Percentiles rank a stretch among this genome's conserved stretches.
Conservation (phyloP, 2,329 filamentous ascomycete genomes). For the Tolypocladium tundrense region DNA sequence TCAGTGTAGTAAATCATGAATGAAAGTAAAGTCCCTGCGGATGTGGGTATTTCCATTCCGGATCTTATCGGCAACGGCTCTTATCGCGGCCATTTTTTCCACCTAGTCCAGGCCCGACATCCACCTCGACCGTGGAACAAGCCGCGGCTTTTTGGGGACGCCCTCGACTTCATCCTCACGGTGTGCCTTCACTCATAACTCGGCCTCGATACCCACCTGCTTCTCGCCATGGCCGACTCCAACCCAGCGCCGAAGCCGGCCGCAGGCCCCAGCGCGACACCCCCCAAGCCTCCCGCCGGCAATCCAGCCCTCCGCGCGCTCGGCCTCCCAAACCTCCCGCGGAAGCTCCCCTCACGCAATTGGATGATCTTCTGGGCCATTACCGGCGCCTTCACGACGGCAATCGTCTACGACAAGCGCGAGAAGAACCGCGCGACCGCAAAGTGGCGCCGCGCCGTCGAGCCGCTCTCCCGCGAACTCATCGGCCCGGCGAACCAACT, state of each 20-base stretch:
- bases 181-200: not conserved
- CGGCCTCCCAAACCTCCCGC: constrained; percentile 74
- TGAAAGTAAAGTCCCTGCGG: not conserved
- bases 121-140: not conserved
- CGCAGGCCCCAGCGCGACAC: constrained; percentile 13
- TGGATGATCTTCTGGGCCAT: constrained; percentile 93
- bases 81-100: constrained; percentile 15
- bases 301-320: constrained; percentile 72
- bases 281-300: constrained; percentile 25
- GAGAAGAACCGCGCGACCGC: constrained; percentile 78
- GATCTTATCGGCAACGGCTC: constrained; percentile 9
- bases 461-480: constrained; percentile 70
- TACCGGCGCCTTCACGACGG: constrained; percentile 64
- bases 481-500: constrained; percentile 58
- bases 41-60: constrained; percentile 4
- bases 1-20: not conserved
- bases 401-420: constrained; percentile 83
- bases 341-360: constrained; percentile 84
- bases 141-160: not conserved
- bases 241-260: constrained; percentile 2
- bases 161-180: not conserved
- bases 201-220: not conserved
- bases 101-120: not conserved
- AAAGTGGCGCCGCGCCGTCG: constrained; percentile 78
- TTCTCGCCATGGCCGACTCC: constrained; percentile 5